phyloP scores from a whole-genome alignment of 2,329 filamentous ascomycete genomes.

The Diaporthe citrichinensis region DNA sequence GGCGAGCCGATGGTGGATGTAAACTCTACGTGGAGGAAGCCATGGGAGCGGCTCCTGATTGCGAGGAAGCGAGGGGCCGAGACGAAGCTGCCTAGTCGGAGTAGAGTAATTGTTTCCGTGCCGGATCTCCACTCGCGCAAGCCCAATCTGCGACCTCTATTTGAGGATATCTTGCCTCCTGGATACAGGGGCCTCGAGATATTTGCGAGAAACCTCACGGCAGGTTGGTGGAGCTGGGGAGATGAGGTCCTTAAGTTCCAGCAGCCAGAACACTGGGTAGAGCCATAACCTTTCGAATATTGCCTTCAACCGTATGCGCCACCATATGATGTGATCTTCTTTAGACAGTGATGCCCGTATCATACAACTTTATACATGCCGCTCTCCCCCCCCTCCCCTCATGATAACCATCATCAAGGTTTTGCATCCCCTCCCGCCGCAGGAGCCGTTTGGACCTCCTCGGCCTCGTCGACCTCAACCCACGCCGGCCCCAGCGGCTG shows the following conservation, averaged over 20 bases:
- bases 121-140: constrained; percentile 86
- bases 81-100: constrained; percentile 52
- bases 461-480: constrained; percentile 51
- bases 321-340: neutral
- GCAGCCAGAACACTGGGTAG: constrained; percentile 65
- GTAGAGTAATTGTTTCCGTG: constrained; percentile 76
- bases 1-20: constrained; percentile 76
- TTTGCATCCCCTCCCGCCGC: constrained; percentile 43
- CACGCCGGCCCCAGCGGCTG: constrained; percentile 63
- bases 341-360: constrained; percentile 30
- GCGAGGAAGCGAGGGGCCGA: constrained; percentile 57
- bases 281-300: constrained; percentile 44
- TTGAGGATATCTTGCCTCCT: constrained; percentile 67
- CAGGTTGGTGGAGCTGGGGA: constrained; percentile 85
- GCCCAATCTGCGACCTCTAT: constrained; percentile 75
- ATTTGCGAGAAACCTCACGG: constrained; percentile 81
- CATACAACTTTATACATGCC: constrained; percentile 42
- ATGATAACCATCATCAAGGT: constrained; percentile 9
- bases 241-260: constrained; percentile 82
- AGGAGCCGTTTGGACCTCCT: constrained; percentile 47
- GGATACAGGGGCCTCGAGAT: constrained; percentile 77
- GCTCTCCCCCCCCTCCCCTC: neutral
- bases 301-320: constrained; percentile 9
- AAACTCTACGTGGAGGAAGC: constrained; percentile 76
- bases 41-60: constrained; percentile 81